Base-by-base conservation (phyloP, 495 filamentous ascomycete species). In the Penicillium canariense region DNA sequence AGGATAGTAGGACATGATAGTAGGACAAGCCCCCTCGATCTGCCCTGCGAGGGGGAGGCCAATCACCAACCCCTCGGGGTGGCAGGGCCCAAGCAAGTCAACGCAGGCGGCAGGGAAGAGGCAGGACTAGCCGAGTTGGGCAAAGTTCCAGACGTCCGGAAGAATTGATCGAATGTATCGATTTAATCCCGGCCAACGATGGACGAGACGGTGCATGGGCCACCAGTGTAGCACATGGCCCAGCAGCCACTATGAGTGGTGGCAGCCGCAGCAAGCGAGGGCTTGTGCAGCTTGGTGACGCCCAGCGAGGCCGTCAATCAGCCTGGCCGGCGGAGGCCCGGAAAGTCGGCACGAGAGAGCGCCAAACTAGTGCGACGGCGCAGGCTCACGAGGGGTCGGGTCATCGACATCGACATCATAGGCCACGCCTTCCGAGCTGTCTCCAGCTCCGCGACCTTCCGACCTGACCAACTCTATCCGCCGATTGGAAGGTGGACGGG, bases 81-180 rank as follows among this genome's bases (percentile, higher is more conserved):
- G 20, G 25, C 43, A 10, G 12, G 20, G 1, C 0, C 20, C 10
- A 46, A 46, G 20, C 43, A 30, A 5, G 43, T 12, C 11, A 23
- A 46, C 28, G 43, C 23, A 30, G 25, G 23, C 25, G 28, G 43
- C 43, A 46, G 43, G 43, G 43, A 46, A 46, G n/a, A 5, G n/a
- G 9, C 36, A 34, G 1, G 8, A 54, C 58, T 61, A 66, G 27
- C 14, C 59, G 8, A 20, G 52, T 52, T 26, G 42, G 59, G 64
- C 23, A 67, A 58, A 30, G 34, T 67, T 67, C 64, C 54, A 67
- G 64, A 67, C 26, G 28, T 14, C 51, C 56, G 51, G 45, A 48
- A 44, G 48, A 51, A 51, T 46, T 46, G 43, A 27, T 46, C n/a
- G 23, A 27, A 17, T 27, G 22, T n/a, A 46, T 46, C n/a, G 25